A percentile compares a stretch with the other conserved stretches of the same genome.
Evolutionary conservation across 2,329 filamentous ascomycete species (phyloP).

Genomic region (Amesomyces nigricolor): DNA sequence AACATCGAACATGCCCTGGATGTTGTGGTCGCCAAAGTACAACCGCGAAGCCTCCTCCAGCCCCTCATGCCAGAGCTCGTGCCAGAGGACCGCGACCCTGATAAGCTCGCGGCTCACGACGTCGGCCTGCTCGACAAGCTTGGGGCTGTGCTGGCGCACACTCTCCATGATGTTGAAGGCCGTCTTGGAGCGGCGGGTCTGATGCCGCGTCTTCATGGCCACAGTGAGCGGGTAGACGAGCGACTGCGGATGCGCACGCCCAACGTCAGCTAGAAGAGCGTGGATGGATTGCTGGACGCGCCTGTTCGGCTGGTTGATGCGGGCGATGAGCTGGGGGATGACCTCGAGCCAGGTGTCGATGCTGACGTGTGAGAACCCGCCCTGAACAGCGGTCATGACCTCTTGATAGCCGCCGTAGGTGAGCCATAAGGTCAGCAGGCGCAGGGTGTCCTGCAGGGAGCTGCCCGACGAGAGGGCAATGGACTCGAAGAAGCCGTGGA

Average conservation of each 20-base stretch:
- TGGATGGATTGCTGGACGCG: slow-evolving; percentile 87
- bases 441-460: slow-evolving; percentile 89
- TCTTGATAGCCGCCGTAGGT: slow-evolving; percentile 82
- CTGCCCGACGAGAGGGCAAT: slow-evolving; percentile 88
- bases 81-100: slow-evolving; percentile 93
- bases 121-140: slow-evolving; percentile 90
- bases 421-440: slow-evolving; percentile 93
- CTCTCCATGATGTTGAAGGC: slow-evolving; percentile 95
- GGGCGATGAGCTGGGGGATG: slow-evolving; percentile 92
- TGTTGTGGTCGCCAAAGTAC: slow-evolving; percentile 97
- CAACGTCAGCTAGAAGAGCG: slow-evolving; percentile 85
- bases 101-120: slow-evolving; percentile 95
- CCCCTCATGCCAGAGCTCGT: slow-evolving; percentile 98
- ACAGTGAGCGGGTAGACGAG: slow-evolving; percentile 96
- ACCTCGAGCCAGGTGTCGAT: slow-evolving; percentile 99
- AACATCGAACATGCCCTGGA: slow-evolving; percentile 92
- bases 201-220: slow-evolving; percentile 88
- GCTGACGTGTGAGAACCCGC: slow-evolving; percentile 86
- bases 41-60: slow-evolving; percentile 92
- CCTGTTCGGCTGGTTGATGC: slow-evolving; percentile 92
- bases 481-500: slow-evolving; percentile 95
- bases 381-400: slow-evolving; percentile 80
- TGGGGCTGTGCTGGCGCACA: slow-evolving; percentile 91
- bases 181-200: slow-evolving; percentile 75
- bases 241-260: slow-evolving; percentile 89